A percentile compares a stretch with the other conserved stretches of the same genome.
phyloP scores from a whole-genome alignment of 768 basidiomycete genomes.

The Boletales sp. region DNA sequence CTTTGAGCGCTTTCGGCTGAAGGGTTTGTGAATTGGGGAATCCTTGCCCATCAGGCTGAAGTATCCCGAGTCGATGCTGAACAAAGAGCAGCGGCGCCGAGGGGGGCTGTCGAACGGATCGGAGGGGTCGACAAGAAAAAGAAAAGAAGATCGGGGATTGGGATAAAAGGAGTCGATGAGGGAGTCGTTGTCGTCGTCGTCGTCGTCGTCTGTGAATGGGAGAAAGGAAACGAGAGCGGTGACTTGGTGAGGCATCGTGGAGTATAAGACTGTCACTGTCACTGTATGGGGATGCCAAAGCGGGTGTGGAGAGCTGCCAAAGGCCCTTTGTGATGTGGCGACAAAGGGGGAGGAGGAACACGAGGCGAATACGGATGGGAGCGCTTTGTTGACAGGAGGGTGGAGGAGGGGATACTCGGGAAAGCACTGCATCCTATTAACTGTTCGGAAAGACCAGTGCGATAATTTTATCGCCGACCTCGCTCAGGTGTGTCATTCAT shows the following conservation, averaged over 20 bases:
- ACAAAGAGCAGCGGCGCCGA: constrained; percentile 18
- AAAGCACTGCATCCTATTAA: constrained; percentile 15
- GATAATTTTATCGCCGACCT: constrained; percentile 14
- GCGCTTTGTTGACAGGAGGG: constrained; percentile 6
- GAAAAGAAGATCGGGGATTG: constrained; percentile 21
- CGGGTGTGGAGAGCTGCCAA: constrained; percentile 14
- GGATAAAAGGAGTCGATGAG: constrained; percentile 10
- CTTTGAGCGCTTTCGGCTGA: constrained; percentile 8
- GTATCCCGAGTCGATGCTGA: constrained; percentile 30
- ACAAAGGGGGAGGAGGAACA: constrained; percentile 21
- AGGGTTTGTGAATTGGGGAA: constrained; percentile 7
- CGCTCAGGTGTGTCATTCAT: constrained; percentile 9
- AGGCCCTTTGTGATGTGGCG: constrained; percentile 22
- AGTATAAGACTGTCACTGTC: constrained; percentile 14
- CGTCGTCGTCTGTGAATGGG: constrained; percentile 12
- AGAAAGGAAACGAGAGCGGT: constrained; percentile 14
- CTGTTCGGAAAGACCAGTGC: constrained; percentile 5
- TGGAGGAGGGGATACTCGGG: too few relatives aligned
- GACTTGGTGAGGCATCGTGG: constrained; percentile 16
- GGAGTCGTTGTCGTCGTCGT: constrained; percentile 16
- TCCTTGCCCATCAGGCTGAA: constrained; percentile 24
- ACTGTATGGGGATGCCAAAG: constrained; percentile 19
- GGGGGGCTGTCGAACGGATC: neutral
- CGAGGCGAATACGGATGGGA: constrained; percentile 1
- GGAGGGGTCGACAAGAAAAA: constrained; percentile 2